Percentiles rank a stretch among this genome's conserved stretches.
Conservation (phyloP, 495 filamentous ascomycete genomes). For the Stereocaulon alpinum region DNA sequence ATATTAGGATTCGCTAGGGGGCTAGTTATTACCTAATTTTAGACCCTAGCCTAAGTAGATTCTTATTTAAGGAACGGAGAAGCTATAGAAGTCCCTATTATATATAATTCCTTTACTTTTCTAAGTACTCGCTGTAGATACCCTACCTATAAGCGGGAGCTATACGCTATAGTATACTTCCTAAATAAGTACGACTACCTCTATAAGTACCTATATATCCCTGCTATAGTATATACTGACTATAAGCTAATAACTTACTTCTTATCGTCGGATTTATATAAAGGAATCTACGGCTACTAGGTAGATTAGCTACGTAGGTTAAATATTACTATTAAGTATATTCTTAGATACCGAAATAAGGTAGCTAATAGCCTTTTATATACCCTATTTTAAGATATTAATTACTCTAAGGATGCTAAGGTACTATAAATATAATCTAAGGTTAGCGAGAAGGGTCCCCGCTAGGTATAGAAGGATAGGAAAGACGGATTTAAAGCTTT, state of each 20-base stretch:
- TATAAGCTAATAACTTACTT: slow-evolving; percentile 1
- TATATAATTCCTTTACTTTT: too few species aligned
- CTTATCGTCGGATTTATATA: neutral
- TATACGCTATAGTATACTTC: slow-evolving; percentile 9
- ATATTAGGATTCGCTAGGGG: too few species aligned
- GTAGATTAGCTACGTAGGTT: neutral
- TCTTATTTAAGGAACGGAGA: too few species aligned
- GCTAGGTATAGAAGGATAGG: too few species aligned
- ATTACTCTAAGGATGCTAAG: too few species aligned
- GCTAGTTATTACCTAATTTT: too few species aligned
- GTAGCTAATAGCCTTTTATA: neutral
- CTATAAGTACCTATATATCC: slow-evolving; percentile 2
- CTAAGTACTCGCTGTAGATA: neutral
- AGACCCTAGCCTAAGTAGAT: neutral
- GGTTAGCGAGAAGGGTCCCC: too few species aligned
- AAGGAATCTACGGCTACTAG: neutral
- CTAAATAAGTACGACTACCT: slow-evolving; percentile 13
- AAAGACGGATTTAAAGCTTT: too few species aligned
- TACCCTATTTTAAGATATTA: neutral
- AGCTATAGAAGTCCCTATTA: too few species aligned
- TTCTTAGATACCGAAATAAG: neutral
- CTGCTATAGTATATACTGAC: neutral
- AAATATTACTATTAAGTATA: neutral
- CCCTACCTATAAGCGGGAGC: too few species aligned
- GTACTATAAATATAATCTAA: too few species aligned